Conservation (phyloP, 441 rosid species). For the Macaranga tanarius region DNA sequence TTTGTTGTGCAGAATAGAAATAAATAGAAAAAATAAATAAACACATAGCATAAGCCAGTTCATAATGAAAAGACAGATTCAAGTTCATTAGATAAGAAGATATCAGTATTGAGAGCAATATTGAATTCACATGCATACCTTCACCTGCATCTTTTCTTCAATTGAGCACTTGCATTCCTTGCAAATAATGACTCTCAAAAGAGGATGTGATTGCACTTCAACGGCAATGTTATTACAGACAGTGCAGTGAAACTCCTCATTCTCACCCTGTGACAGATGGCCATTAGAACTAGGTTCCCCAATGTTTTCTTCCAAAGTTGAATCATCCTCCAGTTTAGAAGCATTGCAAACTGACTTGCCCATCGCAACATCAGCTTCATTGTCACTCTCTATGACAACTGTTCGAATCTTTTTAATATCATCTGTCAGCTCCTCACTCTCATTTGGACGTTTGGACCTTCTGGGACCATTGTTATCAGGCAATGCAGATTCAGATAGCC, state of each 20-base stretch:
- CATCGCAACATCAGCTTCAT: slow-evolving; percentile 41
- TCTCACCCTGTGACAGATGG: slow-evolving; percentile 33
- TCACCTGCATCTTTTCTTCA: slow-evolving; percentile 58
- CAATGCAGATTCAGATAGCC: slow-evolving; percentile 32
- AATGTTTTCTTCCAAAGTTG: slow-evolving; percentile 28
- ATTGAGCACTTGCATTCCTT: slow-evolving; percentile 72
- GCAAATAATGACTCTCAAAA: slow-evolving; percentile 86
- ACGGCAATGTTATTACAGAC: slow-evolving; percentile 64
- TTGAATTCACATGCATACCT: slow-evolving; percentile 51
- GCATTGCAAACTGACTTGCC: slow-evolving; percentile 28
- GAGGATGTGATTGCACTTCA: slow-evolving; percentile 83
- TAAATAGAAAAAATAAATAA: neutral
- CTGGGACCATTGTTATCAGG: slow-evolving; percentile 33
- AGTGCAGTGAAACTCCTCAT: slow-evolving; percentile 64
- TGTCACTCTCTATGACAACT: slow-evolving; percentile 42
- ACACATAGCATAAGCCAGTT: neutral
- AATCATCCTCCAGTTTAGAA: slow-evolving; percentile 32
- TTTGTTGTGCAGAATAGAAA: neutral
- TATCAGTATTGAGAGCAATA: neutral
- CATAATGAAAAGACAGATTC: neutral
- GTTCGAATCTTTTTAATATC: slow-evolving; percentile 49
- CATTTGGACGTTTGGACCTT: slow-evolving; percentile 46
- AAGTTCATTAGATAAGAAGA: neutral
- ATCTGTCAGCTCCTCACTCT: slow-evolving; percentile 36
- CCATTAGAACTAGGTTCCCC: slow-evolving; percentile 29